phyloP scores from a whole-genome alignment of 2,329 filamentous ascomycete genomes.

The Nigrograna mackinnonii region DNA sequence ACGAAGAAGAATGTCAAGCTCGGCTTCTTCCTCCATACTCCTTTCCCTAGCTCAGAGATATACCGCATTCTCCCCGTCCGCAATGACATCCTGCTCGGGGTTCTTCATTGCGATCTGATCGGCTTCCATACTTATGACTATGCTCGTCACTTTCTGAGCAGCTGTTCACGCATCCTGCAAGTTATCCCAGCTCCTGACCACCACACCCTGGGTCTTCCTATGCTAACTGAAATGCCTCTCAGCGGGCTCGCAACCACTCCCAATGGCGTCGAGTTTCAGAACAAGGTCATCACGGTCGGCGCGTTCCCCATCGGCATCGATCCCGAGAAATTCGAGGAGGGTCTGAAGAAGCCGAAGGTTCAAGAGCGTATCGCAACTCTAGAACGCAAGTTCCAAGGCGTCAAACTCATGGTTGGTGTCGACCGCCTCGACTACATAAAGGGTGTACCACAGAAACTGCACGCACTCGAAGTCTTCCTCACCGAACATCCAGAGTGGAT shows the following conservation, averaged over 20 bases:
- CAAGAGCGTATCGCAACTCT: slow-evolving; percentile 84
- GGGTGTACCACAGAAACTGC: slow-evolving; percentile 95
- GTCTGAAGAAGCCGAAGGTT: slow-evolving; percentile 81
- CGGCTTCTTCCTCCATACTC: slow-evolving; percentile 96
- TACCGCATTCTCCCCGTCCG: slow-evolving; percentile 94
- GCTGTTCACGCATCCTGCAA: slow-evolving; percentile 89
- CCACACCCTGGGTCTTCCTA: slow-evolving; percentile 5
- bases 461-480: slow-evolving; percentile 94
- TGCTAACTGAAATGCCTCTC: too few relatives aligned
- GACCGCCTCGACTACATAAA: slow-evolving; percentile 99
- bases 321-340: slow-evolving; percentile 92
- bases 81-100: slow-evolving; percentile 82
- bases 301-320: slow-evolving; percentile 98
- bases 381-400: slow-evolving; percentile 88
- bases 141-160: slow-evolving; percentile 94
- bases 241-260: slow-evolving; percentile 77
- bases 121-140: slow-evolving; percentile 99
- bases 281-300: slow-evolving; percentile 86
- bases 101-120: slow-evolving; percentile 91
- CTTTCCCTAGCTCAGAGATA: slow-evolving; percentile 95
- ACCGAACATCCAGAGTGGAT: slow-evolving; percentile 98
- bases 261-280: slow-evolving; percentile 89
- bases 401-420: slow-evolving; percentile 95
- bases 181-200: slow-evolving; percentile 29
- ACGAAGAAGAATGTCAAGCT: slow-evolving; percentile 92